phyloP scores from a whole-genome alignment of 345 rosid species.

The Excoecaria cochinchinensis region DNA sequence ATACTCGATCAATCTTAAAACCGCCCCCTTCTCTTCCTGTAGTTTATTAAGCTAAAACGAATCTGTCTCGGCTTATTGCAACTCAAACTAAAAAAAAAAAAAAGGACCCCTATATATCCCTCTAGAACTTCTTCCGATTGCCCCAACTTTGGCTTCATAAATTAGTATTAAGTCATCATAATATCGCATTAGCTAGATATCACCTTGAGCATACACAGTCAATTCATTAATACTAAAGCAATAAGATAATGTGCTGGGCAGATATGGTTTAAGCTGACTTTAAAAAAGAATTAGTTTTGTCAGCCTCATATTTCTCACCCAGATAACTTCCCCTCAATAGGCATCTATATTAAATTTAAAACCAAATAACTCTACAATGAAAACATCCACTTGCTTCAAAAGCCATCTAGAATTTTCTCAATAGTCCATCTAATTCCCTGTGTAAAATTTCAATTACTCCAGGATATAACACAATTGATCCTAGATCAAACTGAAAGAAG shows the following conservation, averaged over 20 bases:
- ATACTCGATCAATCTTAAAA: background rate
- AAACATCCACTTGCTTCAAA: background rate
- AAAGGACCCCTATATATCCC: background rate
- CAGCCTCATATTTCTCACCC: background rate
- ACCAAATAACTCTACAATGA: background rate
- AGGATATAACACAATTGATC: background rate
- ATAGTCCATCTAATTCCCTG: background rate
- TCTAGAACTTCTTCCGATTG: background rate
- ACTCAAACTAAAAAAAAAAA: background rate
- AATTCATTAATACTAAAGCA: background rate
- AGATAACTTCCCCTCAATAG: background rate
- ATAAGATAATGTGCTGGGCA: background rate
- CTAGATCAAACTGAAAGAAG: background rate
- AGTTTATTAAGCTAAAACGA: background rate
- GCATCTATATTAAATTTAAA: background rate
- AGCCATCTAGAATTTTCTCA: background rate
- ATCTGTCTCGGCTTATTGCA: background rate
- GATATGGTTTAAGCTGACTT: background rate
- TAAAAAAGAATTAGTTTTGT: background rate
- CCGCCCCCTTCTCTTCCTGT: background rate
- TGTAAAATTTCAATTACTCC: background rate
- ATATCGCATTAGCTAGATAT: background rate
- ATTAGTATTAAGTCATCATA: background rate
- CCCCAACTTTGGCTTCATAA: constrained; percentile 1
- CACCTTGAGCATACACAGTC: background rate